These are phyloP conservation scores for Talaromyces thailandensis DNA, from an alignment of 495 filamentous ascomycete species.

Conservation along the genomic window DNA sequence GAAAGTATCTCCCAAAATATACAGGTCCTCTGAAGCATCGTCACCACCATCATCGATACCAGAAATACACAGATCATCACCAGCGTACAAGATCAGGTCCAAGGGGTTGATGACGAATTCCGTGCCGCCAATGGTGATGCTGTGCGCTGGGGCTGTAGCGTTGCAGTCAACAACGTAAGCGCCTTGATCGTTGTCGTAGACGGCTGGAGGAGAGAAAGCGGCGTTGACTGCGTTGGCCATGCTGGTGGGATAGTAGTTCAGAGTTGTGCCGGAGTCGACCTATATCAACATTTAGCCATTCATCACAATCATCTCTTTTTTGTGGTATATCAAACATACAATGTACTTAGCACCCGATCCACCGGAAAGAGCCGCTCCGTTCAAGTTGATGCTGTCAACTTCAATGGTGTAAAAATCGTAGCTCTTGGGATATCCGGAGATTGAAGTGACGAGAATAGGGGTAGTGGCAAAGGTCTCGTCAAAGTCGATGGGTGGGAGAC, in stretches of 20 bases:
- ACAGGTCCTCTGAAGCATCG: slow-evolving; percentile 15
- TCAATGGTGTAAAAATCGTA: slow-evolving; percentile 37
- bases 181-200: slow-evolving; percentile 31
- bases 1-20: slow-evolving; percentile 53
- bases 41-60: slow-evolving; percentile 32
- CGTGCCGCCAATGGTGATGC: slow-evolving; percentile 38
- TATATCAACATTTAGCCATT: background rate
- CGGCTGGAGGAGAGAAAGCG: slow-evolving; percentile 45
- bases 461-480: slow-evolving; percentile 25
- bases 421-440: slow-evolving; percentile 7
- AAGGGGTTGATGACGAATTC: slow-evolving; percentile 43
- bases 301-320: background rate
- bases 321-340: slow-evolving; percentile 13
- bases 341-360: slow-evolving; percentile 14
- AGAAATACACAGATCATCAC: slow-evolving; percentile 35
- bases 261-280: slow-evolving; percentile 35
- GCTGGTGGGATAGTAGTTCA: slow-evolving; percentile 27
- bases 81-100: slow-evolving; percentile 42
- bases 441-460: slow-evolving; percentile 23
- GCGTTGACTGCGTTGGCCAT: slow-evolving; percentile 42
- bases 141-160: slow-evolving; percentile 43
- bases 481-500: slow-evolving; percentile 31
- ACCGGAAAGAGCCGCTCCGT: slow-evolving; percentile 13
- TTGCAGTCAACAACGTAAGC: slow-evolving; percentile 47
- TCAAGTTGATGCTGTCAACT: slow-evolving; percentile 26